Evolutionary conservation across 2,329 filamentous ascomycete genomes (phyloP), one percentile per base, ranked within the genome.

Genomic region (Monilinia polystroma): DNA sequence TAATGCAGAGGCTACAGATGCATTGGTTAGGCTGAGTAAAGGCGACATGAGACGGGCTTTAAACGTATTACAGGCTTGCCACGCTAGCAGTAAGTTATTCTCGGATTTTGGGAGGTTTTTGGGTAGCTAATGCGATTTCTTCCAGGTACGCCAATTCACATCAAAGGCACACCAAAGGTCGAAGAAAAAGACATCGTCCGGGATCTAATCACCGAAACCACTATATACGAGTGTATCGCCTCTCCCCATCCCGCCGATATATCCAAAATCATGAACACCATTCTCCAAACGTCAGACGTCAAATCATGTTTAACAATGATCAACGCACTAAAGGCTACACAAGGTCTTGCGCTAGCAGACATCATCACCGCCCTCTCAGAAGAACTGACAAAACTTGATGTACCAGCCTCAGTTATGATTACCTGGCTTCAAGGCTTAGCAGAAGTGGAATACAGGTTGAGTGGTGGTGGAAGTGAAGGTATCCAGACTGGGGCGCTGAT

Each of bases 171-270:
- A 2, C 84, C 87, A 43, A 87, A 86, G 76, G 78, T 85, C 6
- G 82, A 83, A 69, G 81, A 90, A 69, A 82, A 85, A 79, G 84
- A 89, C 64, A 87, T 93, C 38, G 83, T 89, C 66, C 85, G 92
- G 52, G 94, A 98, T 68, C 86, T 92, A 72, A 97, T 97, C 72
- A 97, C 91, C 47, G 90, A 97, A 76, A 92, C 91, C 26, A 89
- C 88, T 10, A 98, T 99, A 75, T 99, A 97, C 82, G 93, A 93
- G 78, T 99, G 95, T 79, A 96, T 99, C 76, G 95, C 95, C 11
- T 94, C 94, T 1, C 95, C 95, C 4, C 93, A 96, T 72, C 95
- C 95, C 0, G 87, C 89, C 32, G 94, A 97, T 73, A 92, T 98
- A 75, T 84, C 86, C 71, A 87, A 90, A 73, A 98, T 99, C 64